Conservation (phyloP, 1,284 basidiomycete species). For the Austroboletus novae-zelandiae region DNA sequence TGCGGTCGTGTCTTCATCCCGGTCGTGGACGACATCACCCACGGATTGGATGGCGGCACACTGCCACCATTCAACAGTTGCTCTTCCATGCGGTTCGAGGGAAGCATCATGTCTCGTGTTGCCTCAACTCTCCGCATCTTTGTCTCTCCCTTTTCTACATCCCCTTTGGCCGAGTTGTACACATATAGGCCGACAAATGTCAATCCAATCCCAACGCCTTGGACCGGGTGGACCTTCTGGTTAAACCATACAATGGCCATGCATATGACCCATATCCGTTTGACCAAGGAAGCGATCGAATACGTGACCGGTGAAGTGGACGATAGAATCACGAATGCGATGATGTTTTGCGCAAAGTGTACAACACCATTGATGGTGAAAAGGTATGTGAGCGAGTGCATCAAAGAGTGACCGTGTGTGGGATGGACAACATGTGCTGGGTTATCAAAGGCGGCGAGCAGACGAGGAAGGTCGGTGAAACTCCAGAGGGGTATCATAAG, state of each 20-base stretch:
- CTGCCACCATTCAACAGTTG: conserved; percentile 44
- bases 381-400: conserved; percentile 67
- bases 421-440: conserved; percentile 49
- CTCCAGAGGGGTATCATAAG: conserved; percentile 95
- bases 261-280: conserved; percentile 97
- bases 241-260: conserved; percentile 97
- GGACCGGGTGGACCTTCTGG: conserved; percentile 82
- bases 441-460: conserved; percentile 48
- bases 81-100: conserved; percentile 61
- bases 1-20: conserved; percentile 24
- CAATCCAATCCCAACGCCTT: conserved; percentile 84
- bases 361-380: conserved; percentile 93
- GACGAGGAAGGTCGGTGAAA: conserved; percentile 75
- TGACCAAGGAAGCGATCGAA: conserved; percentile 96
- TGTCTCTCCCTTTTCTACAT: conserved; percentile 92
- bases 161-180: conserved; percentile 93
- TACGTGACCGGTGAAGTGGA: conserved; percentile 98
- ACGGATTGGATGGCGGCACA: conserved; percentile 11
- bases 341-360: conserved; percentile 96
- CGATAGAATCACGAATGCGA: conserved; percentile 94
- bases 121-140: conserved; percentile 85
- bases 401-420: conserved; percentile 42
- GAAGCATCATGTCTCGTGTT: conserved; percentile 68
- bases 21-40: conserved; percentile 23
- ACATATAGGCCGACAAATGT: conserved; percentile 92